Evolutionary conservation across 306 rosid species (phyloP), one percentile per base, ranked within the genome.

Genomic region (Bauhinia variegata): DNA sequence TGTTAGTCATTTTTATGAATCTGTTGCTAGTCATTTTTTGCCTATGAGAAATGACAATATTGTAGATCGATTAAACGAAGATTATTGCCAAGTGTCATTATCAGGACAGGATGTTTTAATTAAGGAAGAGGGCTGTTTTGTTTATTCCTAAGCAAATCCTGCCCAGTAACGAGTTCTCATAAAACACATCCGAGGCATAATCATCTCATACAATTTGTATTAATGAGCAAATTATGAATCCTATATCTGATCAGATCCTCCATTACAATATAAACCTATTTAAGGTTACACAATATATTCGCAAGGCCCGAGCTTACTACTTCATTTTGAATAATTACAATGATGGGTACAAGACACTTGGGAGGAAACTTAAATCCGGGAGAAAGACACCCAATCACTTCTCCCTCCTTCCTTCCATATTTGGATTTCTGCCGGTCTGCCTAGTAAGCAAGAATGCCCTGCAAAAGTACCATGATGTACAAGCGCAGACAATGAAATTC

Each of bases 381-480:
- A 75, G 75, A 52, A 69, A 61, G 74, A 44, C 41, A 56, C n/a
- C n/a, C n/a, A 2, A 0, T 32, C 43, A 38, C 17, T 32, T 53
- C 46, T 55, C 36, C 54, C n/a, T 14, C 67, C 64, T 49, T 67
- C 54, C 59, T 62, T 60, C 32, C 55, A 42, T 48, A 42, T 68
- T 39, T 46, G 31, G n/a, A 32, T 51, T n/a, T 71, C 60, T 48
- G 42, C 55, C 7, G 48, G 63, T 19, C 50, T 50, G 28, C 42
- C 39, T 62, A 65, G 53, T 18, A 53, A 32, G 19, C 67, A 51
- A 56, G 68, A 76, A 58, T 54, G 68, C 8, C 61, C 43, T 41
- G 37, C 9, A 9, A 49, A n/a, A 8, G 4, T 30, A 15, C 2
- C 36, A 11, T 52, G 49, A 56, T 30, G 63, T 41, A 42, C 8